Conservation (phyloP, 257 asterid genomes). For the Rhazya stricta region DNA sequence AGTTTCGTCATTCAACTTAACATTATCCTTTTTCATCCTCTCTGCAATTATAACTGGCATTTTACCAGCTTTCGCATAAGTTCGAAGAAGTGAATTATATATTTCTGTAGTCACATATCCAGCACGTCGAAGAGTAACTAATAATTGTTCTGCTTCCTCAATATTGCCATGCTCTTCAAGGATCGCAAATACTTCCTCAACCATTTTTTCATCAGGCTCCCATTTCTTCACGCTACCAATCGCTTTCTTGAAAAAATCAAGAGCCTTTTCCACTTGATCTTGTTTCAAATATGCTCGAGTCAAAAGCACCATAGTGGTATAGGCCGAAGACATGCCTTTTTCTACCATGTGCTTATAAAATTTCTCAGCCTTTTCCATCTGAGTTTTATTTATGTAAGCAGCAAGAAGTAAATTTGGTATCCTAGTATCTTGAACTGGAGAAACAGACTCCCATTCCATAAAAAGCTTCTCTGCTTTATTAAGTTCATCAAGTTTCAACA, state of each 20-base stretch:
- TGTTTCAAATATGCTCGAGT: conserved; percentile 74
- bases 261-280: conserved; percentile 38
- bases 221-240: conserved; percentile 60
- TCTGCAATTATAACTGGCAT: conserved; percentile 71
- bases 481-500: conserved; percentile 54
- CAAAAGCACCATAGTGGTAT: conserved; percentile 88
- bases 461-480: conserved; percentile 70
- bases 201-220: conserved; percentile 62
- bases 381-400: conserved; percentile 50
- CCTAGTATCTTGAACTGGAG: conserved; percentile 71
- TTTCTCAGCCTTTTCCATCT: conserved; percentile 64
- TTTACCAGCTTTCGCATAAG: conserved; percentile 72
- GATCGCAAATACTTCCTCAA: conserved; percentile 38
- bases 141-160: conserved; percentile 61
- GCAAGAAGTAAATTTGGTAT: conserved; percentile 82
- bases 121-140: conserved; percentile 49
- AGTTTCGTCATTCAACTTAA: conserved; percentile 58
- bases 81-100: conserved; percentile 64
- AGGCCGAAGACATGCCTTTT: conserved; percentile 52
- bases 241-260: conserved; percentile 60
- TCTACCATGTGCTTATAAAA: conserved; percentile 49
- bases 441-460: conserved; percentile 76
- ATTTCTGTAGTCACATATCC: conserved; percentile 52
- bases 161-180: conserved; percentile 66
- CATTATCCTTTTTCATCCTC: conserved; percentile 82